A percentile compares a stretch with the other conserved stretches of the same genome.
These are phyloP conservation scores for Irpex sp. DNA, from an alignment of 1,284 basidiomycete genomes.

Conservation along the genomic window DNA sequence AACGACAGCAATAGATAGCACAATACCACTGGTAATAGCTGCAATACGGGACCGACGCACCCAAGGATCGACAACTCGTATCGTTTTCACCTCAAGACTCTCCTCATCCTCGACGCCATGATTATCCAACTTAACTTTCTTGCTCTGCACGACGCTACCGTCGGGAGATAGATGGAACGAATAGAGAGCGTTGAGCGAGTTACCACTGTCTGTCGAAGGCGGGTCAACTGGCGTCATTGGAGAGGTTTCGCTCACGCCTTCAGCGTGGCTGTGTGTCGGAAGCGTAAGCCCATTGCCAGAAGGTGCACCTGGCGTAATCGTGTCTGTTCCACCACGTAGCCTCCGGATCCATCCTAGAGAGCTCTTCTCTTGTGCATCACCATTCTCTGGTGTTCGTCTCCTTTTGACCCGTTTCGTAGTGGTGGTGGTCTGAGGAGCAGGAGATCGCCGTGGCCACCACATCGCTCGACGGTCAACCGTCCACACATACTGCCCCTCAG, in stretches of 20 bases:
- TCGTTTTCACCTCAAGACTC: neutral
- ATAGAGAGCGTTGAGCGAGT: conserved; percentile 3
- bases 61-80: conserved; percentile 33
- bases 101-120: neutral
- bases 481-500: conserved; percentile 19
- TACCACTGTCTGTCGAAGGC: neutral
- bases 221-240: conserved; percentile 9
- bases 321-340: neutral
- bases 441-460: conserved; percentile 25
- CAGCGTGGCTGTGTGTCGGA: neutral
- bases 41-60: conserved; percentile 43
- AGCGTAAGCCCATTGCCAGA: neutral
- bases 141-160: neutral
- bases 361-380: neutral
- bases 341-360: neutral
- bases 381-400: neutral
- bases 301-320: neutral
- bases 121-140: neutral
- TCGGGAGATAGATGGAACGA: neutral
- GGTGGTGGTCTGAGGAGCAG: neutral
- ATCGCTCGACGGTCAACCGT: conserved; percentile 23
- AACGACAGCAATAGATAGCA: conserved; percentile 34
- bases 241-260: neutral
- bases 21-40: conserved; percentile 36
- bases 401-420: neutral